A percentile compares a stretch with the other conserved stretches of the same genome.
These are phyloP conservation scores for Leptodontidium sp. DNA, from an alignment of 2,329 filamentous ascomycete species.

Conservation along the genomic window DNA sequence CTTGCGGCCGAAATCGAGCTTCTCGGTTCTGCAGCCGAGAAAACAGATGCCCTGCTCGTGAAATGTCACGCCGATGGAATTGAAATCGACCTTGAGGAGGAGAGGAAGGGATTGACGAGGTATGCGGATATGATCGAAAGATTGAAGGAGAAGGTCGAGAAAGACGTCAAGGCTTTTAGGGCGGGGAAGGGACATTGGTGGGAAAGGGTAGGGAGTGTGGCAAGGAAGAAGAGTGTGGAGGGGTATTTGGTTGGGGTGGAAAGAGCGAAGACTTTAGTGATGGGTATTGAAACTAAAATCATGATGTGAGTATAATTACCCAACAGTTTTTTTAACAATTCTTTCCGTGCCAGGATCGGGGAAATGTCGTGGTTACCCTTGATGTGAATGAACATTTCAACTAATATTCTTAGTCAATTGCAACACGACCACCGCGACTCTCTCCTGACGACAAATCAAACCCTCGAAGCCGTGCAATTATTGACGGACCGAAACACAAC, in stretches of 20 bases:
- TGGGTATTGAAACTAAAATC: neutral
- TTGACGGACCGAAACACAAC: neutral
- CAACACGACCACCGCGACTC: neutral
- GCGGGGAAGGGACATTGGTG: constrained; percentile 1
- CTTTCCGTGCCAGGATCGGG: neutral
- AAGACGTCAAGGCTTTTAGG: neutral
- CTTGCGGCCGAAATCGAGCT: neutral
- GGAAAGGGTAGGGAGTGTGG: constrained; percentile 12
- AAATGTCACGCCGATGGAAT: neutral
- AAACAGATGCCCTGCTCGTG: neutral
- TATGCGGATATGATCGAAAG: neutral
- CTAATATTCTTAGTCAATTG: neutral
- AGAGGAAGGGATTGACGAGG: neutral
- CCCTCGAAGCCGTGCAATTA: neutral
- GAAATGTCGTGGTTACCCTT: neutral
- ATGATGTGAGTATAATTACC: neutral
- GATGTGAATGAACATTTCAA: neutral
- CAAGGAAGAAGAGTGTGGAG: constrained; percentile 10
- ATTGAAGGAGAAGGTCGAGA: neutral
- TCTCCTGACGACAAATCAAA: neutral
- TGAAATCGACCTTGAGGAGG: neutral
- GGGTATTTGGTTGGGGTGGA: constrained; percentile 8
- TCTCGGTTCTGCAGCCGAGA: neutral
- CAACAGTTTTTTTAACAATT: neutral
- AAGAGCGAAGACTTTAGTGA: constrained; percentile 9